These are phyloP conservation scores for Stachybotrys elegans DNA, from an alignment of 2,329 filamentous ascomycete species.

Conservation along the genomic window DNA sequence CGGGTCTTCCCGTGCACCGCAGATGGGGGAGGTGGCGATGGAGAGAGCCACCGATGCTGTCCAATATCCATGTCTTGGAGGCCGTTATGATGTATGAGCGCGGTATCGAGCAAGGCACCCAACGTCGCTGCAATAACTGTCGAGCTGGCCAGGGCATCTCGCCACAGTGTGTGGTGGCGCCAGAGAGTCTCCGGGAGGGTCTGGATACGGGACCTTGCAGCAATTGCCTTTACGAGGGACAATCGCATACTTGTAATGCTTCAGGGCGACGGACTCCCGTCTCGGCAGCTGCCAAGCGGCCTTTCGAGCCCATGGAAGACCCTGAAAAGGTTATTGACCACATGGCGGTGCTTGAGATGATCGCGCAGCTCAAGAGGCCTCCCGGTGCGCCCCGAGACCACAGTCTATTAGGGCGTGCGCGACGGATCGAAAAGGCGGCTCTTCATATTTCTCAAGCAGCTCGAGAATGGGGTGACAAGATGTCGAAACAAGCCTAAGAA, in stretches of 20 bases:
- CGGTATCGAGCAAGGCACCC: slow-evolving; percentile 11
- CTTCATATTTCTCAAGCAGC: slow-evolving; percentile 18
- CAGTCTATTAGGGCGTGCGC: slow-evolving; percentile 15
- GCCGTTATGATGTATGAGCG: slow-evolving; percentile 20
- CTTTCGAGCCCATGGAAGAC: slow-evolving; percentile 11
- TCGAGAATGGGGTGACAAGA: slow-evolving; percentile 18
- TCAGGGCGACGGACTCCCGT: slow-evolving; percentile 9
- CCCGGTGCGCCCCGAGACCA: slow-evolving; percentile 11
- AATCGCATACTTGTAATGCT: slow-evolving; percentile 6
- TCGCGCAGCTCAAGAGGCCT: slow-evolving; percentile 16
- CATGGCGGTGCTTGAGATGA: slow-evolving; percentile 20
- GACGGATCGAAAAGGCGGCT: slow-evolving; percentile 19
- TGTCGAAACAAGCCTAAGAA: slow-evolving; percentile 1
- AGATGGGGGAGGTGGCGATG: slow-evolving; percentile 17
- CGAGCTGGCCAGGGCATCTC: slow-evolving; percentile 16
- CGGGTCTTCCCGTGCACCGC: slow-evolving; percentile 6
- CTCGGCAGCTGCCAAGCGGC: slow-evolving; percentile 6
- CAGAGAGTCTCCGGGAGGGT: slow-evolving; percentile 8
- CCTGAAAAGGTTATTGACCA: slow-evolving; percentile 17
- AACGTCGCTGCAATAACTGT: slow-evolving; percentile 15
- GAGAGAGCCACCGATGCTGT: slow-evolving; percentile 11
- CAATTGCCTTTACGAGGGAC: slow-evolving; percentile 18
- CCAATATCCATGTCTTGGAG: slow-evolving; percentile 11
- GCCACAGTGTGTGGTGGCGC: slow-evolving; percentile 17
- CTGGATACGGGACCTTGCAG: slow-evolving; percentile 13